Base-by-base conservation (phyloP, 495 filamentous ascomycete species). In the Penicillium goetzii region DNA sequence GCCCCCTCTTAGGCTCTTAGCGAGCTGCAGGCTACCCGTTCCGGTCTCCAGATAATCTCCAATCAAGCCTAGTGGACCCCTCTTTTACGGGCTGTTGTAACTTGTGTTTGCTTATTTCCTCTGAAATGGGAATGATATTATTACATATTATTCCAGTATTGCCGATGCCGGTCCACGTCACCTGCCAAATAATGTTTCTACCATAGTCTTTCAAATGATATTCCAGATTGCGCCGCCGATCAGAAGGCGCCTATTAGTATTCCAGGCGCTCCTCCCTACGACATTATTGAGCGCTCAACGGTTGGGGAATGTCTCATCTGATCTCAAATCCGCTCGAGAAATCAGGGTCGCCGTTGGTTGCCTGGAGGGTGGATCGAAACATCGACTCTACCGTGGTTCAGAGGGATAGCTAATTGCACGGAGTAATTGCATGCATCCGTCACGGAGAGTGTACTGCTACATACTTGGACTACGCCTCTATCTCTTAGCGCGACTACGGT, bases 21-120 rank as follows among this genome's bases (percentile, higher is more conserved):
- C 70, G 56, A 63, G 47, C 41, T 70, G 70, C 63, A 63, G 19
- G 60, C 12, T 52, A 53, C 63, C 62, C 62, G 52, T 60, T 64
- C 62, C n/a, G n/a, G n/a, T n/a, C n/a, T n/a, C n/a, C 51, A 60
- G 62, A 50, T 56, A 45, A 36, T 47, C 9, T 58, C 30, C 17
- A 8, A 33, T 32, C 25, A 10, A 17, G 32, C 25, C 36, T 21
- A 30, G 43, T 45, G 57, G 41, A n/a, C 19, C 19, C 26, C 36
- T 17, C 4, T 36, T 36, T 11, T 11, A n/a, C n/a, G n/a, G n/a
- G n/a, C n/a, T n/a, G n/a, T n/a, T n/a, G n/a, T 36, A 2, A 12
- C 12, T 40, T 17, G 11, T 40, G 17, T 40, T 17, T 38, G 36
- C 15, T 15, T 40, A 17, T 43, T 58, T 32, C 7, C 12, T 43